phyloP scores from a whole-genome alignment of 768 basidiomycete species.

The Termitomyces sp. region DNA sequence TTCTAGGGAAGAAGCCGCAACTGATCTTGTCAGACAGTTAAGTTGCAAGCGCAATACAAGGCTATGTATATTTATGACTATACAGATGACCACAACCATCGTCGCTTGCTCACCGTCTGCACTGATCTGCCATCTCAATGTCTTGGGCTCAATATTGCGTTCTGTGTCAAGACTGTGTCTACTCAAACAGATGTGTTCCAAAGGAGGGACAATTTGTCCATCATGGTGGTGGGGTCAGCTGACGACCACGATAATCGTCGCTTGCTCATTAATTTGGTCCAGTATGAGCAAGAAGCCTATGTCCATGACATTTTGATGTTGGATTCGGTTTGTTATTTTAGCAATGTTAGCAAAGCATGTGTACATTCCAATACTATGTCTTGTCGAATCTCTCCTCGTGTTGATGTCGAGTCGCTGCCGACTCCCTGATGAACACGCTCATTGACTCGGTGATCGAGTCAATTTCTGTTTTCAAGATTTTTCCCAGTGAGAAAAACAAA shows the following conservation, averaged over 20 bases:
- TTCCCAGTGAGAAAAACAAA: not conserved
- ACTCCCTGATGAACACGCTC: not conserved
- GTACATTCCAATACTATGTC: not conserved
- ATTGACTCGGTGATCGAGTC: not conserved
- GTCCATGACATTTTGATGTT: not conserved
- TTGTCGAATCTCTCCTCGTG: not conserved
- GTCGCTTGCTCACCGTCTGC: conserved; percentile 29
- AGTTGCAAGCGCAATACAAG: too few species aligned
- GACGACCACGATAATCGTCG: too few species aligned
- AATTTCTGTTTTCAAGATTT: not conserved
- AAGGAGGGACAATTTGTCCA: too few species aligned
- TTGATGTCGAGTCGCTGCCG: not conserved
- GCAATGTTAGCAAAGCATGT: not conserved
- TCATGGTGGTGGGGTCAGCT: too few species aligned
- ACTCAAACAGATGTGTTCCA: too few species aligned
- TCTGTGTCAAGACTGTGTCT: not conserved
- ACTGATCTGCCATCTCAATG: conserved; percentile 27
- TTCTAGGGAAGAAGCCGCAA: conserved; percentile 1
- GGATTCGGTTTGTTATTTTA: not conserved
- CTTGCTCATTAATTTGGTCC: not conserved
- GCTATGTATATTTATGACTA: too few species aligned
- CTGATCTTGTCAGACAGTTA: not conserved
- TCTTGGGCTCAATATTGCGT: conserved; percentile 21
- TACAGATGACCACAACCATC: conserved; percentile 26
- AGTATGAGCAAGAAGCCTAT: not conserved